phyloP scores from a whole-genome alignment of 129 eudicot species.

The Solidago caesia region DNA sequence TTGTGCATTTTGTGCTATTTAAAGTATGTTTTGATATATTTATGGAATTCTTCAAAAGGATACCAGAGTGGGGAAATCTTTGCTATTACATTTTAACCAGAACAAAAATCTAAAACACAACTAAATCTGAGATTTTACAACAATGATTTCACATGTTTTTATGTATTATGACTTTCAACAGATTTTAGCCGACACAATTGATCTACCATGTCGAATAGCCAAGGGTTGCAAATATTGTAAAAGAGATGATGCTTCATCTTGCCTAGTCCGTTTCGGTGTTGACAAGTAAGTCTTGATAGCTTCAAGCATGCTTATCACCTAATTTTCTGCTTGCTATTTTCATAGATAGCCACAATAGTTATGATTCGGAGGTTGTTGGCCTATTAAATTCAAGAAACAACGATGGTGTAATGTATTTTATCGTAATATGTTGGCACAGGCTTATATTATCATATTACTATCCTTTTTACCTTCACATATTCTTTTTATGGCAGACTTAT shows the following conservation, averaged over 20 bases:
- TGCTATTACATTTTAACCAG: conserved; percentile 2
- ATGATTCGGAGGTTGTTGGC: not conserved
- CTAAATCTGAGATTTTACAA: conserved; percentile 13
- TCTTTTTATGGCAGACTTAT: not conserved
- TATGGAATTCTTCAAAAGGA: not conserved
- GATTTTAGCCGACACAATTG: conserved; percentile 76
- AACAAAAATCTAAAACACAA: conserved; percentile 5
- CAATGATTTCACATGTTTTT: not conserved
- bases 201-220: conserved; percentile 89
- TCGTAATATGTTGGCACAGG: not conserved
- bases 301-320: not conserved
- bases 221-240: conserved; percentile 79
- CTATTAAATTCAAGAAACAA: conserved; percentile 1
- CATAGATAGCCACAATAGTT: conserved; percentile 4
- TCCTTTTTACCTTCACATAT: not conserved
- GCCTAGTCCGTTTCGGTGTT: conserved; percentile 72
- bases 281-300: conserved; percentile 49
- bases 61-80: conserved; percentile 2
- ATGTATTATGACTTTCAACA: conserved; percentile 23
- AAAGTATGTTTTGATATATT: conserved; percentile 11
- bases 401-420: not conserved
- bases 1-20: not conserved
- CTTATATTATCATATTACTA: not conserved
- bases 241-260: conserved; percentile 70
- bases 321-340: not conserved